Percentiles rank a stretch among this genome's conserved stretches.
phyloP scores from a whole-genome alignment of 345 rosid genomes.

The Euclidium syriacum region DNA sequence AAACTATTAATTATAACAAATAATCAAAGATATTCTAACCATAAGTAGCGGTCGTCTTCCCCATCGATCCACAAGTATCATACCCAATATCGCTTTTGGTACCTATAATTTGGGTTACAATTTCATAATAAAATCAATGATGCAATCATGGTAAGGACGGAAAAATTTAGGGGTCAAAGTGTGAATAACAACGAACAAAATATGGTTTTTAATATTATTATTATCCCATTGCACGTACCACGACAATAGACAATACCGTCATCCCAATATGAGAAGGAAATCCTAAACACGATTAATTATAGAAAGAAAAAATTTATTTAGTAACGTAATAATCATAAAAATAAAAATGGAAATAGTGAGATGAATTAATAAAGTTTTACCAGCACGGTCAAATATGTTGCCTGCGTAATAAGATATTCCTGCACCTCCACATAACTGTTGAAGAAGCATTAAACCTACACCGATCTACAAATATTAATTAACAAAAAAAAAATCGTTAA shows the following conservation, averaged over 20 bases:
- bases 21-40: neutral
- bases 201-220: no score
- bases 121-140: neutral
- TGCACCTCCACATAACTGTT: conserved; percentile 49
- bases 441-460: conserved; percentile 57
- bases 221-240: no score
- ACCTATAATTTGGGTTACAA: conserved; percentile 4
- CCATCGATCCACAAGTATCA: conserved; percentile 23
- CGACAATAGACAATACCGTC: conserved; percentile 23
- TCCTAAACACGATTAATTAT: conserved; percentile 23
- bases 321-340: neutral
- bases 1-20: neutral
- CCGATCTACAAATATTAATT: conserved; percentile 41
- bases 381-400: conserved; percentile 45
- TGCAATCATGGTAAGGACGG: neutral
- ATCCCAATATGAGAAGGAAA: conserved; percentile 31
- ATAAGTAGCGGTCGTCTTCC: conserved; percentile 31
- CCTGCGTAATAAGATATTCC: conserved; percentile 42
- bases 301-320: no score
- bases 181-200: neutral
- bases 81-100: conserved; percentile 26
- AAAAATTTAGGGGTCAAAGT: neutral
- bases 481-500: neutral
- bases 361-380: conserved; percentile 18
- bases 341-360: neutral